phyloP scores from a whole-genome alignment of 331 rosid species.

The Malus hybrid region DNA sequence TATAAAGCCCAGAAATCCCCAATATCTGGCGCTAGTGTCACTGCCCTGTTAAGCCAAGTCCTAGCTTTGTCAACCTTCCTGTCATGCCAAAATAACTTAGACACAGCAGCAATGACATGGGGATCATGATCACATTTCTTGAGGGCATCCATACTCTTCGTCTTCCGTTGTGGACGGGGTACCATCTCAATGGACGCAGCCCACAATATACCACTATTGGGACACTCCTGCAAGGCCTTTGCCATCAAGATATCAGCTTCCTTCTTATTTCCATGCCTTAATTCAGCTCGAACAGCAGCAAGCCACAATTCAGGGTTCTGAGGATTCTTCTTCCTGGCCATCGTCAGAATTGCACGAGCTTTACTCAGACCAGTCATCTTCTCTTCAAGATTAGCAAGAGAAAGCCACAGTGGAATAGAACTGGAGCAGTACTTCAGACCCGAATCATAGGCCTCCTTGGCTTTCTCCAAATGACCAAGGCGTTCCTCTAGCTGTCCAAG shows the following conservation, averaged over 20 bases:
- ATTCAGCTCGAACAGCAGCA: slow-evolving; percentile 73
- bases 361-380: slow-evolving; percentile 72
- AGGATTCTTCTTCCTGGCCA: slow-evolving; percentile 75
- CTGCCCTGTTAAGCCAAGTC: slow-evolving; percentile 78
- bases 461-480: slow-evolving; percentile 53
- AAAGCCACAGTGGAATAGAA: slow-evolving; percentile 66
- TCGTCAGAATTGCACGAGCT: slow-evolving; percentile 79
- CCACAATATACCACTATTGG: slow-evolving; percentile 79
- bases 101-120: slow-evolving; percentile 76
- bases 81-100: slow-evolving; percentile 80
- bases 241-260: slow-evolving; percentile 88
- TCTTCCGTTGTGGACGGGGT: slow-evolving; percentile 84
- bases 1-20: slow-evolving; percentile 84
- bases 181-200: slow-evolving; percentile 88
- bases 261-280: slow-evolving; percentile 71
- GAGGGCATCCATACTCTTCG: slow-evolving; percentile 79
- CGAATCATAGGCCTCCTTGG: slow-evolving; percentile 68
- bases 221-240: slow-evolving; percentile 87
- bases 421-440: slow-evolving; percentile 69
- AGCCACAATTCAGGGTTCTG: slow-evolving; percentile 85
- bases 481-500: slow-evolving; percentile 78
- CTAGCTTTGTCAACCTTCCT: slow-evolving; percentile 89
- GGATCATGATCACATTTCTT: slow-evolving; percentile 92
- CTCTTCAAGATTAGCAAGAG: slow-evolving; percentile 80
- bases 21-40: slow-evolving; percentile 70